Evolutionary conservation across 495 filamentous ascomycete species (phyloP).

Genomic region (Podospora pseudoanserina): DNA sequence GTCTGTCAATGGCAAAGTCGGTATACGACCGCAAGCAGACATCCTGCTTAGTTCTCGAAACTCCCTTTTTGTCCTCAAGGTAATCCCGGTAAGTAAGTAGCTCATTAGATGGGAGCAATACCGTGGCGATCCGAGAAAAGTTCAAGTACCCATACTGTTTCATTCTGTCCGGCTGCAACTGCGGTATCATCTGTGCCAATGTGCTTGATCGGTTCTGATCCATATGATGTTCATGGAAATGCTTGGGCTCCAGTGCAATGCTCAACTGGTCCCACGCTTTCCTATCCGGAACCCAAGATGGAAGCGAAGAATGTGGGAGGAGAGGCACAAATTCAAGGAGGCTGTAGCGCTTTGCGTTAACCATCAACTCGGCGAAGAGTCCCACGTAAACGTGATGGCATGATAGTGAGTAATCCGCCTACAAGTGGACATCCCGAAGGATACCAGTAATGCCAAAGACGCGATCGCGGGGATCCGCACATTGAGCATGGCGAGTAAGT

Average conservation of each 20-base stretch:
- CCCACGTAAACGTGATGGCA: neutral
- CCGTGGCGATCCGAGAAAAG: no score
- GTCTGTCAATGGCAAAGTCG: no score
- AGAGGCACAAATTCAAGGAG: neutral
- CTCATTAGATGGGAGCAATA: no score
- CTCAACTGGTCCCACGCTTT: neutral
- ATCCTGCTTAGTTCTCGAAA: no score
- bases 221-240: neutral
- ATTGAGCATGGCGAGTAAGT: neutral
- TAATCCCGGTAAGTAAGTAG: no score
- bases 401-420: slow-evolving; percentile 2
- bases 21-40: no score
- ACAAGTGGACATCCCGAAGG: neutral
- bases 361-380: neutral
- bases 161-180: no score
- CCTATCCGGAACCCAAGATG: slow-evolving; percentile 2
- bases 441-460: neutral
- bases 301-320: neutral
- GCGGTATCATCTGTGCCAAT: no score
- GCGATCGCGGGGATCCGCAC: slow-evolving; percentile 1
- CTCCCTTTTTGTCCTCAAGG: no score
- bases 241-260: neutral
- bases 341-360: neutral
- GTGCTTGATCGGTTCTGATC: neutral
- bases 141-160: no score